These are phyloP conservation scores for Drechslerella dactyloides DNA, from an alignment of 2,329 filamentous ascomycete species.

Conservation along the genomic window DNA sequence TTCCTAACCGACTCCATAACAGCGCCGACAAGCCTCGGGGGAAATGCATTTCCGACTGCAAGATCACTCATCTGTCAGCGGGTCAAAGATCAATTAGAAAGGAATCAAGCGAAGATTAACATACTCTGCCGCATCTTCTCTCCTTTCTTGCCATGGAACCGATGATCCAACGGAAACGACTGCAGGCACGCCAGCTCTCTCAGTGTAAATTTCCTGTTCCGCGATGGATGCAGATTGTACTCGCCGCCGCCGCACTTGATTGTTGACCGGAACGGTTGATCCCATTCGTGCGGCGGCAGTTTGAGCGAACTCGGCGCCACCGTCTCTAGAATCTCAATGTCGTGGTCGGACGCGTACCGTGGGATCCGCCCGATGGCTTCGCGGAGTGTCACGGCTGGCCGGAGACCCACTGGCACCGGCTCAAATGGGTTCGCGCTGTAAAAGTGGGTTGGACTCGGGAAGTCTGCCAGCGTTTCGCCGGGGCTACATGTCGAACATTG, in stretches of 20 bases:
- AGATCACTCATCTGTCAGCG: neutral
- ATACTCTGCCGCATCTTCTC: slow-evolving; percentile 48
- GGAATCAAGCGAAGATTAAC: neutral
- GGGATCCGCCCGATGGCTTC: slow-evolving; percentile 60
- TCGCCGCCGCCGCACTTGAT: slow-evolving; percentile 70
- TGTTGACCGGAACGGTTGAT: slow-evolving; percentile 58
- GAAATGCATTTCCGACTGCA: slow-evolving; percentile 46
- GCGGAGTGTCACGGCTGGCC: slow-evolving; percentile 59
- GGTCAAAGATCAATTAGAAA: neutral
- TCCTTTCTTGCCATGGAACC: slow-evolving; percentile 60
- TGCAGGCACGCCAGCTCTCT: slow-evolving; percentile 74
- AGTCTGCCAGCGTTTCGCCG: slow-evolving; percentile 72
- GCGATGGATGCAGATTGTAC: slow-evolving; percentile 70
- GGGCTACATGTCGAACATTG: slow-evolving; percentile 61
- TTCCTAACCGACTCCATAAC: slow-evolving; percentile 41
- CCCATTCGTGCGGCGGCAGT: slow-evolving; percentile 51
- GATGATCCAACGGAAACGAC: slow-evolving; percentile 69
- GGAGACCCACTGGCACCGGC: slow-evolving; percentile 54
- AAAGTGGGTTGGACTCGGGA: slow-evolving; percentile 69
- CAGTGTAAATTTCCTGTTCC: slow-evolving; percentile 68
- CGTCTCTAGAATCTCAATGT: slow-evolving; percentile 54
- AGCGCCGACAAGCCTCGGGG: slow-evolving; percentile 37
- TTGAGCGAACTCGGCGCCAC: slow-evolving; percentile 57
- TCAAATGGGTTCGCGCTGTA: slow-evolving; percentile 55
- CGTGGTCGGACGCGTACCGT: slow-evolving; percentile 55